Evolutionary conservation across 768 basidiomycete species (phyloP).

Genomic region (Termitomyces sp.): DNA sequence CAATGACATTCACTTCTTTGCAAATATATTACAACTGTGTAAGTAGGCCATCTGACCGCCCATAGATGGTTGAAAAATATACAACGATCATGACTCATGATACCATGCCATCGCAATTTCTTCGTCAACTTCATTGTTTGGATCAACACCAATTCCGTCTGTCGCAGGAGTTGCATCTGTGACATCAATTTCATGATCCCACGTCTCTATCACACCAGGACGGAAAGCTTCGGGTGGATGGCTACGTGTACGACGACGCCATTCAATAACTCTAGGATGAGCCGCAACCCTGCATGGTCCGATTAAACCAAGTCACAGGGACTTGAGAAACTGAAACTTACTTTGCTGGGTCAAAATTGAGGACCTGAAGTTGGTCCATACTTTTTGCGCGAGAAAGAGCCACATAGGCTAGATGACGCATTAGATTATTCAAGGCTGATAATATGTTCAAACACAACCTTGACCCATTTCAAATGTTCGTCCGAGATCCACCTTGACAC

Average conservation of each 20-base stretch:
- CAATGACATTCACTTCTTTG: background rate
- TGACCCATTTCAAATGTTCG: conserved; percentile 78
- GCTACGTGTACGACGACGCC: conserved; percentile 33
- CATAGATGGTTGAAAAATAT: too few relatives aligned
- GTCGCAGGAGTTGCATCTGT: background rate
- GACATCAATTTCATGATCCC: background rate
- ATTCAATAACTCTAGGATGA: conserved; percentile 56
- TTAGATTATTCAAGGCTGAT: background rate
- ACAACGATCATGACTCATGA: background rate
- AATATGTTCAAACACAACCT: conserved; percentile 34
- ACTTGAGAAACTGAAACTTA: conserved; percentile 20
- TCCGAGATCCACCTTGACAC: conserved; percentile 75
- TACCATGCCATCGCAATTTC: background rate
- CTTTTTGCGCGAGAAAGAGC: conserved; percentile 71
- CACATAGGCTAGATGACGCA: conserved; percentile 47
- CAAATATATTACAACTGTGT: too few relatives aligned
- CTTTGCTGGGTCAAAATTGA: conserved; percentile 58
- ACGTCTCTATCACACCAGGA: background rate
- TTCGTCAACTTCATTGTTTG: background rate
- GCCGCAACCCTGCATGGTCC: conserved; percentile 47
- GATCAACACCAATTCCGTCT: background rate
- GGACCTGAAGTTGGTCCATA: conserved; percentile 57
- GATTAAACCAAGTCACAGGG: background rate
- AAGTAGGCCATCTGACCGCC: too few relatives aligned
- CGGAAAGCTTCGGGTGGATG: background rate